phyloP scores from a whole-genome alignment of 23 red algal species.

The Gracilariopsis chorda region DNA sequence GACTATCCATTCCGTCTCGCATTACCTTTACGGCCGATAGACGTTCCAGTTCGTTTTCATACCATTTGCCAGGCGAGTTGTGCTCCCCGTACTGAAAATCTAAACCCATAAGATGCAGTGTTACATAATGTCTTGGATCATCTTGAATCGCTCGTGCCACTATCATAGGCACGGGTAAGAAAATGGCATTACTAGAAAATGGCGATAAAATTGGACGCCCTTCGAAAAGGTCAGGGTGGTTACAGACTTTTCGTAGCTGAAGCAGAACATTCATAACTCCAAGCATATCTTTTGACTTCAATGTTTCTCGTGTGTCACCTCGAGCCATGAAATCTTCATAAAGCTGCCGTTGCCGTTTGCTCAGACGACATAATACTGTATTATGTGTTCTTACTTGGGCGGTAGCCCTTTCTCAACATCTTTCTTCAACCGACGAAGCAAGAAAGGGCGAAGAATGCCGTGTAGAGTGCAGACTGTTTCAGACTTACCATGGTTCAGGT shows the following conservation, averaged over 20 bases:
- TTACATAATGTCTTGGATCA: background rate
- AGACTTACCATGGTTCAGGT: background rate
- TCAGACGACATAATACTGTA: conserved; percentile 73
- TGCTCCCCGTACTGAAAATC: conserved; percentile 24
- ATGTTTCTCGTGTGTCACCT: conserved; percentile 59
- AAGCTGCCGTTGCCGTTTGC: conserved; percentile 86
- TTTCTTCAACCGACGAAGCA: conserved; percentile 89
- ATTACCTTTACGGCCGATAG: conserved; percentile 18
- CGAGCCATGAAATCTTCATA: conserved; percentile 95
- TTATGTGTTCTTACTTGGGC: conserved; percentile 79
- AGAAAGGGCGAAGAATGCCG: conserved; percentile 84
- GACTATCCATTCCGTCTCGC: background rate
- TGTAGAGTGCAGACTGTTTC: conserved; percentile 76
- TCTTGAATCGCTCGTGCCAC: conserved; percentile 2
- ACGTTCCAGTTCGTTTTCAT: background rate
- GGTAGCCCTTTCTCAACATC: conserved; percentile 94
- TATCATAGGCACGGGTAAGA: conserved; percentile 54
- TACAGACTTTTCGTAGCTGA: conserved; percentile 99
- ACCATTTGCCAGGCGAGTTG: conserved; percentile 20
- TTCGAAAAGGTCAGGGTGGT: conserved; percentile 96
- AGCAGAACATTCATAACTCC: conserved; percentile 95
- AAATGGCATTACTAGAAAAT: conserved; percentile 22
- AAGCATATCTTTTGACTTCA: conserved; percentile 71
- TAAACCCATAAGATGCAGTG: conserved; percentile 20
- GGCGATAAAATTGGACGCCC: conserved; percentile 76